Percentiles rank a stretch among this genome's conserved stretches.
Evolutionary conservation across 2,329 filamentous ascomycete species (phyloP).

Genomic region (Diaporthe ampelina): DNA sequence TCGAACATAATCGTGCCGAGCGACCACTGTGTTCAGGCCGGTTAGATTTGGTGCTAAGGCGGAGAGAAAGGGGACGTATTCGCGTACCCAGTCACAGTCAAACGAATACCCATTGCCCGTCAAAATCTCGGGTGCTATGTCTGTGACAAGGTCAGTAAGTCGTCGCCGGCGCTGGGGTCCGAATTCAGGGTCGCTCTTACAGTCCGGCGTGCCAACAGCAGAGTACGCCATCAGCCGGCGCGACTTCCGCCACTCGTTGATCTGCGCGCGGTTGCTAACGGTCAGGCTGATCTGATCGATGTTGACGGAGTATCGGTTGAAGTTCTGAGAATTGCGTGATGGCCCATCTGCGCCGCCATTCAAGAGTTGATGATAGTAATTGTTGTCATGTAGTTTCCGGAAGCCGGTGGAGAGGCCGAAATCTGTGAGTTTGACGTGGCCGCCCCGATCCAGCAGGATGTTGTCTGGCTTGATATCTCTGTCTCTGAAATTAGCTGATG

Average conservation of each 20-base stretch:
- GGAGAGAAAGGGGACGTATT: background rate
- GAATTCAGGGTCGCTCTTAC: background rate
- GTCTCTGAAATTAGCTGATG: background rate
- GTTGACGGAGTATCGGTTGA: conserved; percentile 80
- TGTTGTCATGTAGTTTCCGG: conserved; percentile 82
- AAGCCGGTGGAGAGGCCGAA: conserved; percentile 86
- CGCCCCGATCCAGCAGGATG: conserved; percentile 81
- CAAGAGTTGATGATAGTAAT: conserved; percentile 83
- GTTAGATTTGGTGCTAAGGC: background rate
- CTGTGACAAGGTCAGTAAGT: conserved; percentile 62
- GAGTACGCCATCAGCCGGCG: conserved; percentile 85
- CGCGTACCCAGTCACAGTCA: conserved; percentile 75
- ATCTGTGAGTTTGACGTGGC: conserved; percentile 85
- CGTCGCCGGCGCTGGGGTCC: background rate
- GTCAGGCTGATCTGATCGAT: conserved; percentile 85
- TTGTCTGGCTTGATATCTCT: conserved; percentile 88
- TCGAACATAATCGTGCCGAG: conserved; percentile 89
- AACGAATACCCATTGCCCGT: conserved; percentile 82
- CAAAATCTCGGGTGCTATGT: conserved; percentile 78
- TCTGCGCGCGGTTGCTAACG: conserved; percentile 82
- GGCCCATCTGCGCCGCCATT: conserved; percentile 52
- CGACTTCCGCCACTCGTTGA: conserved; percentile 86
- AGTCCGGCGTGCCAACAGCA: conserved; percentile 83
- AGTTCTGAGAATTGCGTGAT: conserved; percentile 53
- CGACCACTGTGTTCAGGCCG: conserved; percentile 68